Evolutionary conservation across 176 grass and related monocot genomes (phyloP).

Genomic region (Triticum timopheevii): DNA sequence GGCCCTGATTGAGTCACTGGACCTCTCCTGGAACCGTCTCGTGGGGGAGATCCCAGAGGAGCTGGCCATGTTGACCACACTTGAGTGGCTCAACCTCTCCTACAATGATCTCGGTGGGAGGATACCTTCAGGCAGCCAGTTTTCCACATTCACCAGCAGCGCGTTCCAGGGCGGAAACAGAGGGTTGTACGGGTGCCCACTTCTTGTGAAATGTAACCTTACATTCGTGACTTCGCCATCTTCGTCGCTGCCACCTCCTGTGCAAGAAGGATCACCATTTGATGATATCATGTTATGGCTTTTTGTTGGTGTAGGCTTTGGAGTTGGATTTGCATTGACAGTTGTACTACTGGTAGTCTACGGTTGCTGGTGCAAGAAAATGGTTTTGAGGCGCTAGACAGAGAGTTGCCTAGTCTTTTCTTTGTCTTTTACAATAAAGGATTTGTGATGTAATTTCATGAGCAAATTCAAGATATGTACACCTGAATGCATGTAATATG

Average conservation of each 20-base stretch:
- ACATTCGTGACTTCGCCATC: not conserved
- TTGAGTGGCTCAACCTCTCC: slow-evolving; percentile 28
- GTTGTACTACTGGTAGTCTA: not conserved
- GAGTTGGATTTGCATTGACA: not conserved
- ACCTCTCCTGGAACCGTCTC: slow-evolving; percentile 40
- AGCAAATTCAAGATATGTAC: too few relatives aligned
- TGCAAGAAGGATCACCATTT: not conserved
- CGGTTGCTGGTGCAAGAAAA: not conserved
- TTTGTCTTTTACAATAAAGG: not conserved
- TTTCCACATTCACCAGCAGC: not conserved
- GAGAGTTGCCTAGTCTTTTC: not conserved
- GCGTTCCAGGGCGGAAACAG: not conserved
- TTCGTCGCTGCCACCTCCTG: not conserved
- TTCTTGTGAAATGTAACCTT: not conserved
- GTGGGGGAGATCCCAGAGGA: slow-evolving; percentile 25
- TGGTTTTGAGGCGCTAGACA: not conserved
- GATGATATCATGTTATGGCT: not conserved
- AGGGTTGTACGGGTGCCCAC: slow-evolving; percentile 1
- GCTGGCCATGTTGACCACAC: slow-evolving; percentile 18
- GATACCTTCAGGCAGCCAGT: slow-evolving; percentile 13
- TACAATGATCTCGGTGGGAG: slow-evolving; percentile 32
- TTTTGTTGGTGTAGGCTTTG: not conserved
- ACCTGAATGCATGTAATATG: too few relatives aligned
- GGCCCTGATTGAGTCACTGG: slow-evolving; percentile 3
- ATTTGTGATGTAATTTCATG: too few relatives aligned